Base-by-base conservation (phyloP, 202 grass and related monocot species). In the Bolboschoenoplectus hybrid region DNA sequence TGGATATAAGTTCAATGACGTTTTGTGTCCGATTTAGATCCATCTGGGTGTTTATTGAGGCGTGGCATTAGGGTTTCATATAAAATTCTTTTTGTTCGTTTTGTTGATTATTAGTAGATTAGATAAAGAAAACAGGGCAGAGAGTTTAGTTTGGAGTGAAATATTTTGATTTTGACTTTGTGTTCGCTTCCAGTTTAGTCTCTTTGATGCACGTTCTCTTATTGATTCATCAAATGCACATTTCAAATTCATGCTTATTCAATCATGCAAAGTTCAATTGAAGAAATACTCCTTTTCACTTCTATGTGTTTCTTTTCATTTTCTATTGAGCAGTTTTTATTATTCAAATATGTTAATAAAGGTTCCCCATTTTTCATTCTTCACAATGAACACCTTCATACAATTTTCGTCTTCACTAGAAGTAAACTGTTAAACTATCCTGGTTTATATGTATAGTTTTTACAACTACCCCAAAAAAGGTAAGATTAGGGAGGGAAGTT, bases 11-110 rank as follows among this genome's bases (percentile, higher is more conserved):
- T 32, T 0, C 17, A 10, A 6, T 61, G 19, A 55, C 1, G 14
- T 6, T 75, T 14, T 65, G 4, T 32, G 7, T 57, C 20, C 46
- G 16, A 41, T 85, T 34, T 86, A 82, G 55, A 70, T 82, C 62
- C 72, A 36, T 77, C 49, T 36, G 47, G 56, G 50, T 36, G 32
- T 16, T 77, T 7, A 3, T 56, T 53, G 13, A 36, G 74, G 17
- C 17, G 12, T 32, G 19, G 9, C 44, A 50, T 74, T 83, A 83
- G 81, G 81, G 81, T 83, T 67, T 83, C 7, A 11, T 63, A 63
- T 64, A 7, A 34, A 17, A 19, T 61, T 46, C 12, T 49, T 43
- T 20, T 44, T 17, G 39, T 7, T 72, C 1, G 7, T 72, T 45
- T 6, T 49, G 43, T 73, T 72, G 41, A 46, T 72, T 72, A 10